Conservation (phyloP, 768 basidiomycete species). For the Boletus pseudo-olivaceus region DNA sequence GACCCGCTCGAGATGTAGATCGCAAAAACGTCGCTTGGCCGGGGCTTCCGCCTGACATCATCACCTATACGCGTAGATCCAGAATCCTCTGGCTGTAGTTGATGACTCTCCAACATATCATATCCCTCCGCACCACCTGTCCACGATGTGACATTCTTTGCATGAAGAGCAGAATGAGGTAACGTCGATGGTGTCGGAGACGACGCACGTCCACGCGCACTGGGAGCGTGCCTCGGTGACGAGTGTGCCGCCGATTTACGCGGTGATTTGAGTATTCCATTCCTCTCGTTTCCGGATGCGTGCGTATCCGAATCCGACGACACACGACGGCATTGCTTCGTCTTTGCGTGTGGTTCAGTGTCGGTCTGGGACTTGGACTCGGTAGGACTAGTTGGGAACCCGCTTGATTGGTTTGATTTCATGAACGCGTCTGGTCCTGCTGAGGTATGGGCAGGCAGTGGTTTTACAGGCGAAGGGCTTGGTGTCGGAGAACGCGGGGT, state of each 20-base stretch:
- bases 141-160: neutral
- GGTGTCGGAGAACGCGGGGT: constrained; percentile 21
- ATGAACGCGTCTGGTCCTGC: neutral
- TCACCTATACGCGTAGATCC: neutral
- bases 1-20: constrained; percentile 30
- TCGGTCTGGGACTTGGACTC: neutral
- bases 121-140: neutral
- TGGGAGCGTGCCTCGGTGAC: constrained; percentile 19
- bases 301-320: constrained; percentile 5
- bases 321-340: neutral
- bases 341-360: neutral
- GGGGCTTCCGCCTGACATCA: neutral
- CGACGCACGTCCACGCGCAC: neutral
- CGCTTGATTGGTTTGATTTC: neutral
- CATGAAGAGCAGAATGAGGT: neutral
- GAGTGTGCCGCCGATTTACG: constrained; percentile 24
- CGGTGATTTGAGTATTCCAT: constrained; percentile 19
- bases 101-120: neutral
- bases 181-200: constrained; percentile 13
- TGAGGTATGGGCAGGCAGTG: neutral
- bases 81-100: neutral
- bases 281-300: constrained; percentile 3
- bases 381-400: constrained; percentile 17
- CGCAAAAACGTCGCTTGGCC: constrained; percentile 11
- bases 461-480: constrained; percentile 12